Base-by-base conservation (phyloP, 192 early-diverging fungal species). In the Kickxella alabastrina region DNA sequence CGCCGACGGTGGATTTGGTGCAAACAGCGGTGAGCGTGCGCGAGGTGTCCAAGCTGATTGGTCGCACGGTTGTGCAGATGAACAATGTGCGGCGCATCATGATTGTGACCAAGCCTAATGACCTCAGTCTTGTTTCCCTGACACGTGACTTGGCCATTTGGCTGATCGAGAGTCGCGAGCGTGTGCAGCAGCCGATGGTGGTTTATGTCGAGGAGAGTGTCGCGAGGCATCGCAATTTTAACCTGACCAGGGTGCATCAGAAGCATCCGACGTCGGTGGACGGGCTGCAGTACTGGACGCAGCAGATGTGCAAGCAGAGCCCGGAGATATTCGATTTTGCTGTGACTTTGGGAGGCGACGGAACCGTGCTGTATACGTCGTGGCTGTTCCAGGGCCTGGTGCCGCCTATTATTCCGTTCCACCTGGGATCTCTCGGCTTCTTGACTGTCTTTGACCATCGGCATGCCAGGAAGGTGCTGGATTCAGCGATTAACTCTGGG, bases 311-410 rank as follows among this genome's bases (percentile, higher is more conserved):
- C 45, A 79, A 77, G 0, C 51, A 57, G 28, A 68, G 82, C 28
- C 77, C 84, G 12, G 83, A 90, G 49, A 51, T 83, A 5, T 89
- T 97, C 65, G 92, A 93, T 59, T 86, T 96, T 76, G 83, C 91
- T 15, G 78, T 97, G 32, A 97, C 92, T 59, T 83, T 98, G 59
- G 94, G 94, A 32, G 95, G 94, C 18, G 93, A 98, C 78, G 94
- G 93, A 29, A 98, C 94, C 1, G 92, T 96, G 8, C 78, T 96
- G 22, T 98, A 87, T 62, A 89, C 92, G 23, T 88, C 90, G 23
- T 93, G 92, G 87, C 71, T 98, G 25, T 88, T 90, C 60, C 92
- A 97, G 68, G 62, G 58, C 5, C 77, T 81, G 10, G 90, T 97
- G 28, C 95, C 95, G 34, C 92, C 93, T 0, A 83, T 97, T n/a